Evolutionary conservation across 768 basidiomycete species (phyloP), one percentile per base, ranked within the genome.

Genomic region (Auricularia sp.): DNA sequence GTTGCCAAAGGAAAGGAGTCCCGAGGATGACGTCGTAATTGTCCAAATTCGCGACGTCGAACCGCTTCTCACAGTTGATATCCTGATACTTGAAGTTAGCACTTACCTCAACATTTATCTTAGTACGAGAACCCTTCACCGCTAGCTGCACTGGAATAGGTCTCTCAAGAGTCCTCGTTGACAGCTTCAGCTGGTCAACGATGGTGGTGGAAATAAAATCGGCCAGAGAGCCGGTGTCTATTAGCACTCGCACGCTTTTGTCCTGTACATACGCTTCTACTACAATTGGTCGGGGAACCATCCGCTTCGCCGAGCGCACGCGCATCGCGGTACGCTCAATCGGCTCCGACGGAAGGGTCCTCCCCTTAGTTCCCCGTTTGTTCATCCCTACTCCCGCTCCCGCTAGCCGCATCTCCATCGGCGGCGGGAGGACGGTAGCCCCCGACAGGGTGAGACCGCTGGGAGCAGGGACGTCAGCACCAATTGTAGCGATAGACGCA

Each of bases 11-110:
- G 56, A 76, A 79, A 1, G 74, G 74, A 4, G 71, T 75, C 0
- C 78, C 75, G 0, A 80, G 67, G 0, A 80, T 72, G 62, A 72
- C 65, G 37, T 78, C 74, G 64, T 78, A 79, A 3, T 65, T 65
- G 62, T 77, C 75, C 11, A 79, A 68, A 39, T 79, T 79, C 0
- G 68, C 71, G 2, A 79, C 65, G 62, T 79, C 74, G 1, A 77
- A 65, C 42, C 37, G 5, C 37, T 44, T 39, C 16, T 3, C 24
- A 1, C 44, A 44, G 36, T 61, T 14, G 16, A 68, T 67, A 1
- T 64, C 54, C 29, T 62, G 62, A 34, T 68, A 68, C 10, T 42
- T 35, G 3, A 68, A 64, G 2, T 64, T 6, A 3, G 62, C 67
- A 11, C 21, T 21, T 2, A 58, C 29, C 3, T 47, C 54, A 21